Percentiles rank a stretch among this genome's conserved stretches.
These are phyloP conservation scores for Phytophthora colocasiae DNA, from an alignment of 352 stramenopile genomes.

Conservation along the genomic window DNA sequence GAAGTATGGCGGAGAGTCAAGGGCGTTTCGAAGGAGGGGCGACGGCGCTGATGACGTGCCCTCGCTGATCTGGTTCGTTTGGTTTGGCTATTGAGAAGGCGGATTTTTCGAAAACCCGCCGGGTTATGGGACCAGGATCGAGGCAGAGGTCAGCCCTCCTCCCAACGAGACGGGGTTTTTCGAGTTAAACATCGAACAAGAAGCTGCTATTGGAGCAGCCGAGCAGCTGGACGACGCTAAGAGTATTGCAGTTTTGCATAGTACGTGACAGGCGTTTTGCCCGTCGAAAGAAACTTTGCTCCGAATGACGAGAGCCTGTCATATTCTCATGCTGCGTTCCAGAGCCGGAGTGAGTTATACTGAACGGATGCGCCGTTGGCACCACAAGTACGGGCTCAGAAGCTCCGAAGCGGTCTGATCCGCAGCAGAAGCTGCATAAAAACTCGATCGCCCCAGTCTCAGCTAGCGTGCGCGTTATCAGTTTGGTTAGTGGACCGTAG, in stretches of 20 bases:
- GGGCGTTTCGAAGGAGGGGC: constrained; percentile 16
- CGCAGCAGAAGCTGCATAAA: constrained; percentile 9
- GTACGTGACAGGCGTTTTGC: constrained; percentile 18
- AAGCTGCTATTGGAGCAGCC: neutral
- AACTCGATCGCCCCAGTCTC: constrained; percentile 6
- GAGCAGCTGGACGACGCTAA: constrained; percentile 26
- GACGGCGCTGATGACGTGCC: constrained; percentile 23
- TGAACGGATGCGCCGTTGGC: constrained; percentile 17
- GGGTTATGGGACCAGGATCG: neutral
- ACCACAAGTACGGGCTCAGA: constrained; percentile 16
- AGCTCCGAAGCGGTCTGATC: constrained; percentile 33
- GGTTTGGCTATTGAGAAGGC: constrained; percentile 1
- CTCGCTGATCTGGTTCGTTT: constrained; percentile 11
- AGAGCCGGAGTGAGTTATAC: constrained; percentile 20
- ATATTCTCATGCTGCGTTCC: constrained; percentile 13
- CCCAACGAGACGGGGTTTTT: constrained; percentile 16
- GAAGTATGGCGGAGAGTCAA: constrained; percentile 7
- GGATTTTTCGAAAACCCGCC: constrained; percentile 12
- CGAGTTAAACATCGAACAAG: constrained; percentile 21
- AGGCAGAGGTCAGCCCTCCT: constrained; percentile 6
- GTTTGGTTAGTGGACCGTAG: constrained; percentile 11
- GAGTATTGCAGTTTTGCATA: constrained; percentile 31
- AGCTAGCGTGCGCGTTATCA: constrained; percentile 37
- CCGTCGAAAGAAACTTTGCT: constrained; percentile 19
- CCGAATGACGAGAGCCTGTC: constrained; percentile 26